A percentile compares a stretch with the other conserved stretches of the same genome.
These are phyloP conservation scores for Fomitopsis serialis DNA, from an alignment of 768 basidiomycete genomes.

Conservation along the genomic window DNA sequence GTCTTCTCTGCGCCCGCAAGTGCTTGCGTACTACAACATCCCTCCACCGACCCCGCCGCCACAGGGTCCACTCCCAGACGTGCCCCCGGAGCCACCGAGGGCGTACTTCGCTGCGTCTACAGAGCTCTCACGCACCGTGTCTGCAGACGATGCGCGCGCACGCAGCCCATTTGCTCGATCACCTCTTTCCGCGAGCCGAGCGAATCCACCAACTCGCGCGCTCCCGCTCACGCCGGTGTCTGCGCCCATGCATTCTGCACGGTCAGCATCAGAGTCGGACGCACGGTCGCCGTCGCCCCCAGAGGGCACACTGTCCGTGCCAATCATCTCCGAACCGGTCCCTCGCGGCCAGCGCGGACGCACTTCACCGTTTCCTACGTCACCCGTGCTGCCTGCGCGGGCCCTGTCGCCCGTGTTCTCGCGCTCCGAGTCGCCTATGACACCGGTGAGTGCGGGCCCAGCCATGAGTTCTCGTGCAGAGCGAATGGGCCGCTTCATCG, in stretches of 20 bases:
- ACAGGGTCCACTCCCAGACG: slow-evolving; percentile 17
- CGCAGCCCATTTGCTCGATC: neutral
- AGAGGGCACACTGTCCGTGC: neutral
- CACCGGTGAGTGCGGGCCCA: slow-evolving; percentile 21
- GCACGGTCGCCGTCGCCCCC: neutral
- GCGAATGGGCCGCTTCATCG: neutral
- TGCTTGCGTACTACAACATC: slow-evolving; percentile 19
- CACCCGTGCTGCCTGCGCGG: slow-evolving; percentile 19
- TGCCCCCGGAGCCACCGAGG: slow-evolving; percentile 9
- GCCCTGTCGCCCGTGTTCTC: slow-evolving; percentile 38
- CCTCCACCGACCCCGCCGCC: slow-evolving; percentile 23
- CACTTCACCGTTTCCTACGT: slow-evolving; percentile 14
- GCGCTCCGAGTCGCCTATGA: slow-evolving; percentile 14
- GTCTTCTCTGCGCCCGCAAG: slow-evolving; percentile 11
- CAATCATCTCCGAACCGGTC: slow-evolving; percentile 6
- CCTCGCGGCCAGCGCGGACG: slow-evolving; percentile 12
- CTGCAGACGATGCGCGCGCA: slow-evolving; percentile 10
- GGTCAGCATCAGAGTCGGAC: slow-evolving; percentile 9
- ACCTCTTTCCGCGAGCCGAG: neutral
- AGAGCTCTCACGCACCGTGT: slow-evolving; percentile 7
- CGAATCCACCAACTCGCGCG: neutral
- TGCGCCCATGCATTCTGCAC: slow-evolving; percentile 4
- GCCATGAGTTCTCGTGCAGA: slow-evolving; percentile 6
- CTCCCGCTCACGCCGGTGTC: neutral
- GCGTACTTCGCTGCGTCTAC: neutral